Conservation (phyloP, 2,329 filamentous ascomycete species). For the Trichophyton equinum region DNA sequence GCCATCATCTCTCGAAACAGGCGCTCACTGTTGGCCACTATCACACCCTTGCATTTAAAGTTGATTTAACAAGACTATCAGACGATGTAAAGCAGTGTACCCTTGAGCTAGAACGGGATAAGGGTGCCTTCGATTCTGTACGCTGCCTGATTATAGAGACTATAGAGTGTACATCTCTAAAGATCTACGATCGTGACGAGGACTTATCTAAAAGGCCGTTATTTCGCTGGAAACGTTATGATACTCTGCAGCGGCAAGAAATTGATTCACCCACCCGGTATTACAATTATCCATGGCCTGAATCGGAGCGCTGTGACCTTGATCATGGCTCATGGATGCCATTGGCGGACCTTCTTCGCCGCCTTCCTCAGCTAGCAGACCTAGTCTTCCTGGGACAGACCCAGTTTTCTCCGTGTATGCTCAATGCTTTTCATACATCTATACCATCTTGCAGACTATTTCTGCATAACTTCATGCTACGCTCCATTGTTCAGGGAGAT, state of each 20-base stretch:
- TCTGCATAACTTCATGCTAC: not conserved
- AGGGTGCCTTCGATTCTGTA: not conserved
- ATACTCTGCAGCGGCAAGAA: not conserved
- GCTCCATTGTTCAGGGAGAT: not conserved
- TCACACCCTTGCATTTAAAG: not conserved
- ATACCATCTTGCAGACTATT: not conserved
- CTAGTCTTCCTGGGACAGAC: not conserved
- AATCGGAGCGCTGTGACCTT: not conserved
- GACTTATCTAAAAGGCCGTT: not conserved
- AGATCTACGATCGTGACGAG: not conserved
- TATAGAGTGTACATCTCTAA: not conserved
- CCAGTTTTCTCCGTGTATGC: not conserved
- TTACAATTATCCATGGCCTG: not conserved
- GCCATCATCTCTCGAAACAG: not conserved
- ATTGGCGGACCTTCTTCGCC: not conserved
- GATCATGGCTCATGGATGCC: not conserved
- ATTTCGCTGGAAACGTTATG: not conserved
- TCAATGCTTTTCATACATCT: not conserved
- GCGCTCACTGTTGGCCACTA: not conserved
- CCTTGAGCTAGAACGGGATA: not conserved
- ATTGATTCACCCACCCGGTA: not conserved
- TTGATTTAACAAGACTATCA: not conserved
- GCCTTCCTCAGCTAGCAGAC: not conserved
- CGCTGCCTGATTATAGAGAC: not conserved
- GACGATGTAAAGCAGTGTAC: not conserved